Conservation (phyloP, 768 basidiomycete species). For the Tricholoma saponaceum region DNA sequence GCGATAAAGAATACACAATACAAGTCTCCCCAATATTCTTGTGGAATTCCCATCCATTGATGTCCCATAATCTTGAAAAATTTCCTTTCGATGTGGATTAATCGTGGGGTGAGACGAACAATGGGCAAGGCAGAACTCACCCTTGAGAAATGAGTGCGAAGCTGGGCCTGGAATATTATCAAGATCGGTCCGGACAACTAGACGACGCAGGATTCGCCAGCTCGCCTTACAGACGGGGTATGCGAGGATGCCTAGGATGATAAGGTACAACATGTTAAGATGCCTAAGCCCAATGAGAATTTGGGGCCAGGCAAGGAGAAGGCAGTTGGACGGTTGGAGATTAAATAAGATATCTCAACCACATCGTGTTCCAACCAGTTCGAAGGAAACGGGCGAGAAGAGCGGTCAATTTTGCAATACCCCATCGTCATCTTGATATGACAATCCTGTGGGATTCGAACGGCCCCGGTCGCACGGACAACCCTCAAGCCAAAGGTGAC, state of each 20-base stretch:
- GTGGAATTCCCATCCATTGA: not conserved
- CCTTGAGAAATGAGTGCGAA: slow-evolving; percentile 24
- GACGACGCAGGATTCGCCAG: slow-evolving; percentile 15
- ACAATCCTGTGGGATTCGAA: too few relatives aligned
- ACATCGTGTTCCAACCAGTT: too few relatives aligned
- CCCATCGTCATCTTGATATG: too few relatives aligned
- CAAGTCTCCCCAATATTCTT: not conserved
- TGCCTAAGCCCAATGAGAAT: too few relatives aligned
- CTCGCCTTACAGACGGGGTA: slow-evolving; percentile 6
- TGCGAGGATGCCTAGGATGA: slow-evolving; percentile 1
- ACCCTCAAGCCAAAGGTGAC: too few relatives aligned
- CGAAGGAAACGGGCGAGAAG: too few relatives aligned
- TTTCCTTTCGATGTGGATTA: not conserved
- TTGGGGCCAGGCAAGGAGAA: too few relatives aligned
- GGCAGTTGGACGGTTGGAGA: too few relatives aligned
- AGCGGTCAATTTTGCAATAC: too few relatives aligned
- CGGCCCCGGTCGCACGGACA: too few relatives aligned
- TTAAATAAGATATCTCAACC: too few relatives aligned
- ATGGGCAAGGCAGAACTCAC: slow-evolving; percentile 9
- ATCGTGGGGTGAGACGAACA: not conserved
- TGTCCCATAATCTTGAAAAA: not conserved
- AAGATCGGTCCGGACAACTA: slow-evolving; percentile 19
- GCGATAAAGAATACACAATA: not conserved
- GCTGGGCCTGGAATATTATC: slow-evolving; percentile 33
- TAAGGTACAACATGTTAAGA: slow-evolving; percentile 1